Conservation (phyloP, 768 basidiomycete genomes). For the Suillus tomentosus region DNA sequence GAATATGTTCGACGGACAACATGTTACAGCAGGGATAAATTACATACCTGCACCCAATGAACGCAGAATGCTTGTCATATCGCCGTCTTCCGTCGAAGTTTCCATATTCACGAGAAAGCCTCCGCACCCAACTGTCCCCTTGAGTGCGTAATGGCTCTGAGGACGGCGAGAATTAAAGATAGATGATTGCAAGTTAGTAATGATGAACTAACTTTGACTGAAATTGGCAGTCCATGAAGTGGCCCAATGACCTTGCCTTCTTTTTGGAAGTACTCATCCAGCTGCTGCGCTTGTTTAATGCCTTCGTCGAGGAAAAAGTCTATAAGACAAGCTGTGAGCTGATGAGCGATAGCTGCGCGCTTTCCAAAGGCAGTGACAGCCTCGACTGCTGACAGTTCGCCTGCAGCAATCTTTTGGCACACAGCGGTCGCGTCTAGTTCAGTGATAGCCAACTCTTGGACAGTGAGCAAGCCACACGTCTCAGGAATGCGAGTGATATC, state of each 20-base stretch:
- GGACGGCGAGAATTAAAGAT: neutral
- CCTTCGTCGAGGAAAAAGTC: conserved; percentile 49
- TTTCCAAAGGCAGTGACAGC: conserved; percentile 47
- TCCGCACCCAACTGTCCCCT: conserved; percentile 39
- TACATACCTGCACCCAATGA: conserved; percentile 43
- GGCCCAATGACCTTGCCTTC: conserved; percentile 46
- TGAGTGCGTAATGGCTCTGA: conserved; percentile 41
- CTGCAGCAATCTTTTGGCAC: conserved; percentile 28
- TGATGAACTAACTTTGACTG: conserved; percentile 37
- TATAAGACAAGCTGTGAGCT: conserved; percentile 41
- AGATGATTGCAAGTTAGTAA: neutral
- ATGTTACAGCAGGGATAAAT: neutral
- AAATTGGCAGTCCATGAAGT: conserved; percentile 43
- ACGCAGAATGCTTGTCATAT: conserved; percentile 37
- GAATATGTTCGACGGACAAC: conserved; percentile 14
- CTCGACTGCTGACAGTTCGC: conserved; percentile 39
- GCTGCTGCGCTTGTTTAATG: conserved; percentile 39
- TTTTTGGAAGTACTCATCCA: conserved; percentile 40
- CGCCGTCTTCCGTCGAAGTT: conserved; percentile 26
- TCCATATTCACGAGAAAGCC: conserved; percentile 35
- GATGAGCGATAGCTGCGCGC: conserved; percentile 54
- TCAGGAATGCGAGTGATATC: conserved; percentile 36
- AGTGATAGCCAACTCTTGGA: conserved; percentile 36
- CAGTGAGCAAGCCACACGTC: conserved; percentile 33
- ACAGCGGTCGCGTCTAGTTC: conserved; percentile 39